Base-by-base conservation (phyloP, 169 alveolate species). In the Eimeria necatrix region DNA sequence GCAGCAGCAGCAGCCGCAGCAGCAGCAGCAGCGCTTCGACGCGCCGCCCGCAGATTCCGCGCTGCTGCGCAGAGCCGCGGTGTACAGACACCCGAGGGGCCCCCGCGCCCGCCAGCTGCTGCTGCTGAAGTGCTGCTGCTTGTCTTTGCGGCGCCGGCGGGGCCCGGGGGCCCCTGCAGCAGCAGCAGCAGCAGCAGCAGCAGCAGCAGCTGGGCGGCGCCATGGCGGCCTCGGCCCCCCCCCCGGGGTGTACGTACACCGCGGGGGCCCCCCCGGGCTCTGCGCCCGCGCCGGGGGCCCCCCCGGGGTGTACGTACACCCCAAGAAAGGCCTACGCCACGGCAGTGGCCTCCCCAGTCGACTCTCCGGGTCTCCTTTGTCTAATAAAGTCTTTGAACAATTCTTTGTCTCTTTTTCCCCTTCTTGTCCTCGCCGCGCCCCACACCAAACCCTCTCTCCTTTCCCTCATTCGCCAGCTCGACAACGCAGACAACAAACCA, bases 91-190 rank as follows among this genome's bases (percentile, higher is more conserved):
- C 52, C 81, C 24, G 48, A 9, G 4, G 53, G 7, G 52, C 5
- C 32, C 73, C 12, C n/a, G n/a, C 73, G n/a, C n/a, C n/a, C 22
- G 4, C 12, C 32, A 60, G 73, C n/a, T 4, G 6, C 16, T 68
- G 76, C 48, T 68, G 76, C 76, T 68, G 76, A 8, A 22, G 76
- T 68, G 76, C 76, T 68, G 76, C 76, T 22, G 76, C 48, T 68
- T 2, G 22, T 22, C 10, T 2, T 3, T 70, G 7, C 76, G 4
- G 48, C 32, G 16, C 4, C 48, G 4, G n/a, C n/a, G n/a, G n/a
- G n/a, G n/a, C n/a, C n/a, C n/a, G n/a, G n/a, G n/a, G n/a, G n/a
- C n/a, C n/a, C n/a, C n/a, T n/a, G n/a, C n/a, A n/a, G n/a, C n/a
- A n/a, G n/a, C n/a, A n/a, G n/a, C n/a, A n/a, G n/a, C n/a, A n/a